Conservation (phyloP, 257 asterid genomes). For the Sherardia arvensis region DNA sequence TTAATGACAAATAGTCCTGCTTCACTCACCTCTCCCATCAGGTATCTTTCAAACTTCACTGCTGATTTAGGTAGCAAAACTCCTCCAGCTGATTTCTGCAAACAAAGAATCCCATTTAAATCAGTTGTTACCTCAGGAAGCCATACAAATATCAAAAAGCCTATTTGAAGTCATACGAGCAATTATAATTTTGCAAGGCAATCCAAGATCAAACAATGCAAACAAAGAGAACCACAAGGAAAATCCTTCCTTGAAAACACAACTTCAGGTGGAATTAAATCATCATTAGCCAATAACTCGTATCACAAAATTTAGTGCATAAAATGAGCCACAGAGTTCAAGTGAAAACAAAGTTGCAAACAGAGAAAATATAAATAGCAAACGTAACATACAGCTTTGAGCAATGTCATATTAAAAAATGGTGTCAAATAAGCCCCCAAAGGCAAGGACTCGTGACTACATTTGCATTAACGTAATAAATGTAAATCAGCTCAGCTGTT, state of each 20-base stretch:
- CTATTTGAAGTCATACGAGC: neutral
- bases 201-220: neutral
- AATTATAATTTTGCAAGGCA: neutral
- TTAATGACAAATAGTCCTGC: neutral
- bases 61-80: slow-evolving; percentile 87
- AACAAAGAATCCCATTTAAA: neutral
- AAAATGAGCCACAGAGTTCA: neutral
- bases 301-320: neutral
- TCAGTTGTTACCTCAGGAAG: neutral
- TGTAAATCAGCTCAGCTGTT: too few relatives aligned
- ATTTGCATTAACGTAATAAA: neutral
- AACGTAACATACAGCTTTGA: neutral
- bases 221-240: neutral
- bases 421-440: neutral
- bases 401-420: neutral
- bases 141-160: neutral
- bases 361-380: neutral
- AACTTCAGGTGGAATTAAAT: neutral
- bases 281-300: neutral
- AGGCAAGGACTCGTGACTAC: neutral
- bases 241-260: neutral
- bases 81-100: slow-evolving; percentile 96
- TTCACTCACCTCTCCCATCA: slow-evolving; percentile 75
- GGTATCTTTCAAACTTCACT: slow-evolving; percentile 79
- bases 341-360: neutral